phyloP scores from a whole-genome alignment of 1,284 basidiomycete species.

The Heterobasidion occidentale region DNA sequence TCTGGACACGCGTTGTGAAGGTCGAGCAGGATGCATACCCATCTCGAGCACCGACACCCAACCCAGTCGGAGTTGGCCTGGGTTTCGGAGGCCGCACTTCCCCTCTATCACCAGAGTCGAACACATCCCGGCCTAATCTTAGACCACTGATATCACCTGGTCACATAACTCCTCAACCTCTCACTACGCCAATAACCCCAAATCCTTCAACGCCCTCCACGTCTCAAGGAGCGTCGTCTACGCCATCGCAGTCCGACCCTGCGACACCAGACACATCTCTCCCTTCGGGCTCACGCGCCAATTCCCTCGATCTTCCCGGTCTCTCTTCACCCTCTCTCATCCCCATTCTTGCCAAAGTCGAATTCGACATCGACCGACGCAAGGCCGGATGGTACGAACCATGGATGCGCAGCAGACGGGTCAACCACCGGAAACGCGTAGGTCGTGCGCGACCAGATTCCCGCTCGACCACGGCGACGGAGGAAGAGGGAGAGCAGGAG shows the following conservation, averaged over 20 bases:
- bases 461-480: constrained; percentile 9
- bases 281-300: constrained; percentile 27
- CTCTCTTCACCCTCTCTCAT: constrained; percentile 55
- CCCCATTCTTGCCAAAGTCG: constrained; percentile 80
- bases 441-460: constrained; percentile 18
- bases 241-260: constrained; percentile 32
- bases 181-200: constrained; percentile 34
- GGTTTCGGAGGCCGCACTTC: constrained; percentile 30
- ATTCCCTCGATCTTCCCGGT: constrained; percentile 56
- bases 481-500: constrained; percentile 16
- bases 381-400: constrained; percentile 77
- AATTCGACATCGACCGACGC: constrained; percentile 76
- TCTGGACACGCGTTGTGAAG: constrained; percentile 67
- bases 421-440: constrained; percentile 45
- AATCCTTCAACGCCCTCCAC: constrained; percentile 45
- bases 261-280: constrained; percentile 51
- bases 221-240: constrained; percentile 8
- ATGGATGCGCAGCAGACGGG: constrained; percentile 61
- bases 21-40: constrained; percentile 53
- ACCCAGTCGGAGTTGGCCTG: constrained; percentile 34
- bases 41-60: constrained; percentile 30
- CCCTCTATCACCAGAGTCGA: constrained; percentile 16
- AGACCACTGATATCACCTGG: constrained; percentile 40
- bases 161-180: constrained; percentile 24
- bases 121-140: constrained; percentile 30